Evolutionary conservation across 768 basidiomycete genomes (phyloP), one percentile per base, ranked within the genome.

Genomic region (Trametes punicea): DNA sequence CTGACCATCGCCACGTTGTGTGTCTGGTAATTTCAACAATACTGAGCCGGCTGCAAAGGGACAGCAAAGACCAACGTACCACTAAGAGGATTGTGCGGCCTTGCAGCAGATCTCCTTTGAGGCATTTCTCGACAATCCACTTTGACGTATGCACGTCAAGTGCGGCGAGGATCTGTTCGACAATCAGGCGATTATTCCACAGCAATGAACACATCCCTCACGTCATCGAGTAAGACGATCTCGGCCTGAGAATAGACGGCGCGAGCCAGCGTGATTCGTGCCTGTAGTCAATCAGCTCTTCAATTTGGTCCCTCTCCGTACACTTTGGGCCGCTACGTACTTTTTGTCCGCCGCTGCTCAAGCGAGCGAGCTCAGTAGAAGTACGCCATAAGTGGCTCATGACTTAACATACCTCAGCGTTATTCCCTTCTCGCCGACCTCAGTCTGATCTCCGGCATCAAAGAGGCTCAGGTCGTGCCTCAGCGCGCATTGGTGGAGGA

Each of bases 361-460:
- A 46, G 6, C 6, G 9, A 25, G 6, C 16, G 13, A 20, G 45
- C 11, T n/a, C 23, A n/a, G n/a, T n/a, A n/a, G n/a, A 33, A n/a
- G 7, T 1, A 11, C 34, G 34, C 4, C 21, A 2, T 0, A 30
- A 23, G 20, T 9, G 15, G n/a, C 13, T 36, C 13, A 13, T 23
- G 1, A 13, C 27, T 0, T 1, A 27, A 23, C 58, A 11, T 45
- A 69, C 73, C 73, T 75, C 26, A 76, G 56, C 2, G 75, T 80
- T 3, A 81, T 59, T 6, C 82, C 82, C 62, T 80, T 83, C 58
- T 84, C 82, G 13, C 82, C 82, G n/a, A 84, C 77, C 59, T 81
- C 80, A 6, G 80, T 81, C 51, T 71, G 49, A 57, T 81, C 80
- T 0, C 80, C 79, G 13, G 77, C 77, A 20, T 77, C 69, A 56